A percentile compares a stretch with the other conserved stretches of the same genome.
phyloP scores from a whole-genome alignment of 2,329 filamentous ascomycete genomes.

The Trichoderma atrobrunneum region DNA sequence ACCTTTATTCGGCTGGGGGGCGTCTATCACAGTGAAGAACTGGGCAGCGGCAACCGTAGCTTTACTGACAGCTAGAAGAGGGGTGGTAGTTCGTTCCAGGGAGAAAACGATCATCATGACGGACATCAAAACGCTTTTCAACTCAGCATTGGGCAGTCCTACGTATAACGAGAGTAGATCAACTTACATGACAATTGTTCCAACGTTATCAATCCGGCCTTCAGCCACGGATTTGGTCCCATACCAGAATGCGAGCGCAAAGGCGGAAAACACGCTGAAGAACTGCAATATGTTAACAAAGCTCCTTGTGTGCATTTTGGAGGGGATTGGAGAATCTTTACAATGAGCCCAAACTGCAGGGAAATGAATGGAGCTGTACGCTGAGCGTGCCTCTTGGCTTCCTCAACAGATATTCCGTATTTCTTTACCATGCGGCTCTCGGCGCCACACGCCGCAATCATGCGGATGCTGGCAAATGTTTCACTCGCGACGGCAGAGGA shows the following conservation, averaged over 20 bases:
- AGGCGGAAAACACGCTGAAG: conserved; percentile 51
- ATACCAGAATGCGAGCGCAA: conserved; percentile 62
- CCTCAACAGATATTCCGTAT: conserved; percentile 55
- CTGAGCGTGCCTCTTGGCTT: conserved; percentile 49
- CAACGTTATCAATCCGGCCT: conserved; percentile 46
- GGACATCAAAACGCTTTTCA: conserved; percentile 49
- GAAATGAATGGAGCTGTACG: conserved; percentile 50
- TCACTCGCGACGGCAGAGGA: conserved; percentile 61
- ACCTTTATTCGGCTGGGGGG: conserved; percentile 39
- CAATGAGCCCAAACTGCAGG: conserved; percentile 51
- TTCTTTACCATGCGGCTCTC: conserved; percentile 52
- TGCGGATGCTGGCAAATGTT: conserved; percentile 57
- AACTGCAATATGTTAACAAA: conserved; percentile 37
- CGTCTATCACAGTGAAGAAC: conserved; percentile 55
- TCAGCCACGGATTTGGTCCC: conserved; percentile 52
- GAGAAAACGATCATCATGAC: conserved; percentile 58
- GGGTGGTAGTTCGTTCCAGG: conserved; percentile 55
- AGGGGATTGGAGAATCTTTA: conserved; percentile 23
- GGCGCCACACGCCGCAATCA: conserved; percentile 62
- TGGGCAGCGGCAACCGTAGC: conserved; percentile 57
- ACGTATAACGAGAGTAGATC: no score
- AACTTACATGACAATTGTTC: conserved; percentile 55
- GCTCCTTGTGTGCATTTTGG: not conserved
- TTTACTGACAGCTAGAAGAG: conserved; percentile 57
- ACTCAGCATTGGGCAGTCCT: conserved; percentile 14